These are phyloP conservation scores for Colletotrichum sp. DNA, from an alignment of 2,329 filamentous ascomycete genomes.

Conservation along the genomic window DNA sequence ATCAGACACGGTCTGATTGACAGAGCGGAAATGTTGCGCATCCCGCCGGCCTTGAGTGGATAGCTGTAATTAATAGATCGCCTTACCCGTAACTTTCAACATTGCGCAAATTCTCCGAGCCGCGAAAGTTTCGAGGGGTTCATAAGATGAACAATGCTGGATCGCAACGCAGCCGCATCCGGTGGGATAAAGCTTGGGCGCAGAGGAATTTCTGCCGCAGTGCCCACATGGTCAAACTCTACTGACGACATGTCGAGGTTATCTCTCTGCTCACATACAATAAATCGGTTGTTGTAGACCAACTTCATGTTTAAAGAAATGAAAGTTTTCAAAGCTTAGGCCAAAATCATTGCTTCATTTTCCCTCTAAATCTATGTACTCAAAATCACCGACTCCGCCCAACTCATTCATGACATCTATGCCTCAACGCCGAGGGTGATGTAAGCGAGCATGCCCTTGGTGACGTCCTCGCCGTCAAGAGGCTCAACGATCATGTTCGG, in stretches of 20 bases:
- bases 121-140: neutral
- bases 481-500: constrained; percentile 12
- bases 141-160: neutral
- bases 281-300: neutral
- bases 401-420: neutral
- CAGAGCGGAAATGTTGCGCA: neutral
- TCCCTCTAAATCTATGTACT: neutral
- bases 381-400: neutral
- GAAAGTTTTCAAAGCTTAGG: neutral
- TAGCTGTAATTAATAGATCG: neutral
- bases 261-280: neutral
- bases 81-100: neutral
- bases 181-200: neutral
- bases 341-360: neutral
- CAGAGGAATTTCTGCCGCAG: neutral
- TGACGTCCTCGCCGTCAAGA: constrained; percentile 4
- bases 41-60: neutral
- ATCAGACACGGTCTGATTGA: neutral
- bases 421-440: constrained; percentile 10
- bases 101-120: neutral
- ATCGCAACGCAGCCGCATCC: neutral
- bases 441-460: constrained; percentile 13
- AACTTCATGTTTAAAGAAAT: neutral
- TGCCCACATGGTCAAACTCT: neutral
- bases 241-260: neutral